Conservation (phyloP, 2,329 filamentous ascomycete species). For the Xenosphaeropsis pyriputrescens region DNA sequence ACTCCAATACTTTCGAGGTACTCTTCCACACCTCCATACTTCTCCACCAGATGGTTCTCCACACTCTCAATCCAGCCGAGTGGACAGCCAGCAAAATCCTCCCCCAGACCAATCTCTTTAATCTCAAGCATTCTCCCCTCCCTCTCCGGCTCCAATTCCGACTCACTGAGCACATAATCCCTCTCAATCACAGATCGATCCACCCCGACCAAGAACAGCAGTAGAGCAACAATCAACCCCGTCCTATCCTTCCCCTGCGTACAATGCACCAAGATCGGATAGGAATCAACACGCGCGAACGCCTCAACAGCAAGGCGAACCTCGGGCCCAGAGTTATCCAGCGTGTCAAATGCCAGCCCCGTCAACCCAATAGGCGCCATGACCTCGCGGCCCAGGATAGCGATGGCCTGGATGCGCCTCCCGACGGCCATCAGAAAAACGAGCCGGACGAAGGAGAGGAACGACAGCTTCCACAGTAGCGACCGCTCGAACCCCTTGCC, state of each 20-base stretch:
- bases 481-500: constrained; percentile 53
- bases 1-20: constrained; percentile 56
- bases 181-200: constrained; percentile 44
- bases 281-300: constrained; percentile 17
- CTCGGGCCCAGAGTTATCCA: constrained; percentile 52
- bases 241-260: constrained; percentile 83
- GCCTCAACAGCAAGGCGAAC: constrained; percentile 25
- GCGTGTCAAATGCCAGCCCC: constrained; percentile 53
- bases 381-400: constrained; percentile 52
- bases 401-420: constrained; percentile 54
- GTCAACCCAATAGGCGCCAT: constrained; percentile 60
- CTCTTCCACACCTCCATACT: constrained; percentile 48
- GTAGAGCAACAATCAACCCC: constrained; percentile 54
- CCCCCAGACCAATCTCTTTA: constrained; percentile 50
- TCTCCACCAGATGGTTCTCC: constrained; percentile 36
- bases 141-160: constrained; percentile 44
- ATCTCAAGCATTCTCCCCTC: constrained; percentile 55
- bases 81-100: constrained; percentile 58
- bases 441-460: constrained; percentile 51
- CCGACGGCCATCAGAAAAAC: constrained; percentile 48
- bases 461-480: constrained; percentile 53
- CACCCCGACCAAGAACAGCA: constrained; percentile 48
- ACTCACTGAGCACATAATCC: constrained; percentile 57
- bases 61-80: constrained; percentile 47
- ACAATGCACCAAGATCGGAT: constrained; percentile 65